A percentile compares a stretch with the other conserved stretches of the same genome.
These are phyloP conservation scores for Shiraia sp. DNA, from an alignment of 2,329 filamentous ascomycete genomes.

Conservation along the genomic window DNA sequence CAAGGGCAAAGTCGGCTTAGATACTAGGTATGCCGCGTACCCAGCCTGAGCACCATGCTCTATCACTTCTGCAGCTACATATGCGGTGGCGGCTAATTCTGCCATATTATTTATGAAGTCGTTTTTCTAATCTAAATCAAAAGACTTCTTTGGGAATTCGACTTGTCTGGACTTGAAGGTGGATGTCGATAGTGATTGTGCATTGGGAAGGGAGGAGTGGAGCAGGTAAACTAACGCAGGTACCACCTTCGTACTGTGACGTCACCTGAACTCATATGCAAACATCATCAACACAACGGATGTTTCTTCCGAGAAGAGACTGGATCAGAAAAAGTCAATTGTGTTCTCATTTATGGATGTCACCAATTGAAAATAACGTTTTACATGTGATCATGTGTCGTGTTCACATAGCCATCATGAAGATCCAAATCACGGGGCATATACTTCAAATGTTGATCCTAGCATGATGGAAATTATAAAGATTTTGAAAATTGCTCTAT, in stretches of 20 bases:
- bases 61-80: conserved; percentile 43
- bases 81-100: conserved; percentile 47
- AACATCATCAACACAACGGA: neutral
- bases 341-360: too few species aligned
- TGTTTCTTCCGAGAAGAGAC: neutral
- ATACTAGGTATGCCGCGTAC: conserved; percentile 47
- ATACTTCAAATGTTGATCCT: too few species aligned
- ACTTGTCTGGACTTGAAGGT: too few species aligned
- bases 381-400: too few species aligned
- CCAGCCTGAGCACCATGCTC: conserved; percentile 47
- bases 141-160: too few species aligned
- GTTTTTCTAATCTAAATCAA: too few species aligned
- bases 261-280: neutral
- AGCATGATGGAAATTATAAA: too few species aligned
- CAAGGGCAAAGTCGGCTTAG: conserved; percentile 49
- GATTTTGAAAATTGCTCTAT: too few species aligned
- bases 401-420: too few species aligned
- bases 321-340: too few species aligned
- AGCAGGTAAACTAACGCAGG: conserved; percentile 2
- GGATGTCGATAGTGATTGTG: neutral
- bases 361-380: too few species aligned
- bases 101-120: conserved; percentile 35
- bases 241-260: neutral
- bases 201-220: conserved; percentile 2
- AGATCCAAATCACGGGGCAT: too few species aligned